Conservation (phyloP, 805 yeast species). For the Tetrapisispora namnaoensis region DNA sequence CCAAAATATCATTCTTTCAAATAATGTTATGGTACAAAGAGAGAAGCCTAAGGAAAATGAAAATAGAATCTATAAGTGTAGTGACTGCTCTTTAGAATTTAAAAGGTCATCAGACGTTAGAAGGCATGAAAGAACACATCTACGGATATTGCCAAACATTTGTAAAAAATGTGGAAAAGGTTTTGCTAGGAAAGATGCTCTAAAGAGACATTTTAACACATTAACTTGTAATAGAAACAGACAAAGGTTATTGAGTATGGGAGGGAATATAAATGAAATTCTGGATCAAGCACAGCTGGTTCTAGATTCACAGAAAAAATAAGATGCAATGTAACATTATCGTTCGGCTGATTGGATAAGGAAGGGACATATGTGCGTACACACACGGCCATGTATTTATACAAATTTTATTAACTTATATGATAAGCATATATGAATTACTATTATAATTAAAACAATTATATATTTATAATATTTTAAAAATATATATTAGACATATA, state of each 20-base stretch:
- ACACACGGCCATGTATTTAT: no score
- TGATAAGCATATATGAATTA: background rate
- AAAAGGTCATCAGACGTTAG: slow-evolving; percentile 59
- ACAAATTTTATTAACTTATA: no score
- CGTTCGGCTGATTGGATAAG: background rate
- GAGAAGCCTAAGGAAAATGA: background rate
- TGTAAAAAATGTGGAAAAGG: slow-evolving; percentile 72
- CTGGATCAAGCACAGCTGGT: slow-evolving; percentile 9
- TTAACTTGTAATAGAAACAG: slow-evolving; percentile 66
- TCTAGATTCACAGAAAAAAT: background rate
- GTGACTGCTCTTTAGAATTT: slow-evolving; percentile 50
- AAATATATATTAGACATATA: background rate
- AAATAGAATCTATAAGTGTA: slow-evolving; percentile 43
- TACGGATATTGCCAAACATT: slow-evolving; percentile 59
- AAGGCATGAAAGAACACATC: slow-evolving; percentile 66
- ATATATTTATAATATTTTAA: background rate
- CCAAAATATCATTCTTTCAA: background rate
- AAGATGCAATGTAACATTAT: background rate
- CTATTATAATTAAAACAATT: background rate
- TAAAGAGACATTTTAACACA: slow-evolving; percentile 65
- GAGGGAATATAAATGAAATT: slow-evolving; percentile 25
- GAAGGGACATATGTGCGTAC: no score
- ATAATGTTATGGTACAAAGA: background rate
- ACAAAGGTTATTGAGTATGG: slow-evolving; percentile 35
- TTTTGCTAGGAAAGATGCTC: slow-evolving; percentile 72